Conservation (phyloP, 768 basidiomycete species). For the Paxillus ammoniavirescens region DNA sequence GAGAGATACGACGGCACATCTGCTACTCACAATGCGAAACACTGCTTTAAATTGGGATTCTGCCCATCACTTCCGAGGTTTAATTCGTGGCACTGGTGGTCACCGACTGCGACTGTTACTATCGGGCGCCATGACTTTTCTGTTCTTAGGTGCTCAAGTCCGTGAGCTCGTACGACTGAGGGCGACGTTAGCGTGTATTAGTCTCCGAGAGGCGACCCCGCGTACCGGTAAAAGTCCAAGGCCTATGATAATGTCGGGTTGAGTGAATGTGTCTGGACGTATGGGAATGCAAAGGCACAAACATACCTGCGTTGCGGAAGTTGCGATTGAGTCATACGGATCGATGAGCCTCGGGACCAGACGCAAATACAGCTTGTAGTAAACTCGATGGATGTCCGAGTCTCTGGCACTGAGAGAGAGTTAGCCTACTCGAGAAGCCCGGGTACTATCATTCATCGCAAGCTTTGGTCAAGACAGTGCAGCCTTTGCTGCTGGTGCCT, state of each 20-base stretch:
- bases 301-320: neutral
- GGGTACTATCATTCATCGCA: too few species aligned
- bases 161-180: constrained; percentile 40
- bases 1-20: neutral
- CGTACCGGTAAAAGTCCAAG: constrained; percentile 15
- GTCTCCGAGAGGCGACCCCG: too few species aligned
- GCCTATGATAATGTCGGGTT: neutral
- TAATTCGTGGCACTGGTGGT: constrained; percentile 52
- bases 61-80: constrained; percentile 67
- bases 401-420: too few species aligned
- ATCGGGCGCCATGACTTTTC: constrained; percentile 71
- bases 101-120: constrained; percentile 53
- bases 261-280: too few species aligned
- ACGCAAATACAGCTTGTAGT: too few species aligned
- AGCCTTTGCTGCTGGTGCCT: too few species aligned
- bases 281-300: neutral
- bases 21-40: constrained; percentile 49
- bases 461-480: too few species aligned
- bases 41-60: constrained; percentile 60
- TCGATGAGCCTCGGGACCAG: too few species aligned
- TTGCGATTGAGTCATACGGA: neutral
- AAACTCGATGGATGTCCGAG: too few species aligned
- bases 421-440: too few species aligned
- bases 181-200: neutral
- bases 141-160: constrained; percentile 43